Base-by-base conservation (phyloP, 2,329 filamentous ascomycete genomes). In the Aspergillus sp. region DNA sequence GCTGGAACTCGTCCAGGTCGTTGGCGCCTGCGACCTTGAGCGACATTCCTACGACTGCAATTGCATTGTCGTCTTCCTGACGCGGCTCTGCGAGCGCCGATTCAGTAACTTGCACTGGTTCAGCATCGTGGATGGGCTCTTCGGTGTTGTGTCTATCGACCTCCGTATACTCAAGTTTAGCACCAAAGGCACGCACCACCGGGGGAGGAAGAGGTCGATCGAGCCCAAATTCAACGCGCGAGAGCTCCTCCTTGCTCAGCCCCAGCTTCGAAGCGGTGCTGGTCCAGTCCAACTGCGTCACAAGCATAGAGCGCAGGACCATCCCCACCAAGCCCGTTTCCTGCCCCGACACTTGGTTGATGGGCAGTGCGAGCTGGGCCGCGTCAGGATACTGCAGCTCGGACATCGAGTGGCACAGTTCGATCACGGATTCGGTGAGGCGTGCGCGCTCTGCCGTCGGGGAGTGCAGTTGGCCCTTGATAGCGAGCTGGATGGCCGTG, bases 31-130 rank as follows among this genome's bases (percentile, higher is more conserved):
- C 66, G 0, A 70, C 61, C 34, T 73, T 68, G 47, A 61, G 53
- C 0, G 74, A 64, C 73, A 78, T 74, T 3, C 75, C 75, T 2
- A 78, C 61, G 0, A 78, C 64, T 3, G 75, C 75, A 40, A 78
- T 66, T 13, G 11, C 41, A 22, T 44, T 11, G n/a, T 42, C 41
- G 7, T 2, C 24, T 27, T n/a, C n/a, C n/a, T 24, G 22, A 24
- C 2, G 22, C 9, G 40, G 40, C 40, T 42, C 3, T 17, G 17
- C 40, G 40, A n/a, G n/a, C n/a, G n/a, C n/a, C n/a, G n/a, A n/a
- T 20, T 20, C 20, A 20, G 20, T 20, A 20, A n/a, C n/a, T n/a
- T 17, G 9, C 19, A 19, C n/a, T 20, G 41, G 17, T 19, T 4
- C 41, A 2, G 19, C 19, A 12, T 44, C 3, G 19, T 20, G 20